Conservation (phyloP, 2,329 filamentous ascomycete genomes). For the Colletotrichum sublineola region DNA sequence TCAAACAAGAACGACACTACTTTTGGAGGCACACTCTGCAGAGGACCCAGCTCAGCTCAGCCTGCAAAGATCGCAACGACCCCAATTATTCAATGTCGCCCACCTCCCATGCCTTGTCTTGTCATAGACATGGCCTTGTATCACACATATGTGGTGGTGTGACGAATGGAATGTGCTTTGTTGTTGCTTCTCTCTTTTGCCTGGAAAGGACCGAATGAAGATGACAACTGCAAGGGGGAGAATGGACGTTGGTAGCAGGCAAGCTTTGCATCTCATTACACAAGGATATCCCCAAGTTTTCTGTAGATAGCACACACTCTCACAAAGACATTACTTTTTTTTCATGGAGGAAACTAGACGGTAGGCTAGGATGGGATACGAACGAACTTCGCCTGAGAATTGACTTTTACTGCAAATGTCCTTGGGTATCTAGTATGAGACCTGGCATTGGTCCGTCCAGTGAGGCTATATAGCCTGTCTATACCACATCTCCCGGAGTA, state of each 20-base stretch:
- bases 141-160: background rate
- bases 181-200: slow-evolving; percentile 11
- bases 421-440: slow-evolving; percentile 27
- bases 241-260: slow-evolving; percentile 38
- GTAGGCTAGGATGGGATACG: slow-evolving; percentile 25
- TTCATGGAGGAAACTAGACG: slow-evolving; percentile 37
- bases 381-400: slow-evolving; percentile 40
- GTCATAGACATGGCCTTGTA: slow-evolving; percentile 3
- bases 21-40: slow-evolving; percentile 25
- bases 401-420: slow-evolving; percentile 37
- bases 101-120: background rate
- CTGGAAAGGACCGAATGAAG: background rate
- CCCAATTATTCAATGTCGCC: slow-evolving; percentile 16
- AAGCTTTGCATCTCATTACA: slow-evolving; percentile 42
- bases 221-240: slow-evolving; percentile 8
- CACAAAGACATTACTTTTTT: slow-evolving; percentile 35
- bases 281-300: slow-evolving; percentile 48
- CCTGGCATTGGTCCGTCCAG: background rate
- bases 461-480: background rate
- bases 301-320: slow-evolving; percentile 46
- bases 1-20: slow-evolving; percentile 18
- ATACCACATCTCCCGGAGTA: slow-evolving; percentile 4
- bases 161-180: slow-evolving; percentile 6
- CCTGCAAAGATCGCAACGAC: slow-evolving; percentile 27
- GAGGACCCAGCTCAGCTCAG: slow-evolving; percentile 17